These are phyloP conservation scores for Perilla frutescens DNA, from an alignment of 257 asterid species.

Conservation along the genomic window DNA sequence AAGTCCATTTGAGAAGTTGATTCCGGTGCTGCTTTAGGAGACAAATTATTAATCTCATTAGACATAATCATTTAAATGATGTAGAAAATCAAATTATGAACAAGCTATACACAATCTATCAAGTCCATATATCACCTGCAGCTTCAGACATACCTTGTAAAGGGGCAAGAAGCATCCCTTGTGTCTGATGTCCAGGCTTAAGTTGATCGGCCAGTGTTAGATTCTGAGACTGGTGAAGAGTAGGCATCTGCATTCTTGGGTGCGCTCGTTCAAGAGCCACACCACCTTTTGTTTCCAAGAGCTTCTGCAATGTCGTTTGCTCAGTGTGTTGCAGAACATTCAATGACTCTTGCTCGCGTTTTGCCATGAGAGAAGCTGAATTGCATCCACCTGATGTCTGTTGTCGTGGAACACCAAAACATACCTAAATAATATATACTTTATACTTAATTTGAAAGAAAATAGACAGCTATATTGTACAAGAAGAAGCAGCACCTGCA, in stretches of 20 bases:
- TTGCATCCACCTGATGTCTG: conserved; percentile 30
- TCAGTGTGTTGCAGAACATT: conserved; percentile 33
- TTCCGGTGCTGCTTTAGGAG: conserved; percentile 31
- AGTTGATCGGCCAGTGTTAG: conserved; percentile 28
- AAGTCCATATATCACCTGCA: background rate
- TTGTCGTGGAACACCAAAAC: conserved; percentile 20
- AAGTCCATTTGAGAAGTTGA: conserved; percentile 39
- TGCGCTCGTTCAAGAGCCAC: conserved; percentile 18
- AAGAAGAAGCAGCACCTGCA: conserved; percentile 35
- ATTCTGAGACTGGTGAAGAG: conserved; percentile 42
- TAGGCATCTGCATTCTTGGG: conserved; percentile 30
- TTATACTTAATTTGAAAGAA: background rate
- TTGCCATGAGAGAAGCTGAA: conserved; percentile 26
- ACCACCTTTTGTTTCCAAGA: conserved; percentile 29
- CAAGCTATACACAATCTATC: conserved; percentile 3
- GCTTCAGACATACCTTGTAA: conserved; percentile 35
- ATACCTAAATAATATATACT: background rate
- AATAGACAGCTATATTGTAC: conserved; percentile 5
- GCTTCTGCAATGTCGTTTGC: conserved; percentile 29
- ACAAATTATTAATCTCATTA: conserved; percentile 7
- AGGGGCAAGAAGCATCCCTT: conserved; percentile 23
- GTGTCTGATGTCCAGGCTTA: conserved; percentile 34
- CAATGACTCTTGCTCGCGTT: conserved; percentile 27
- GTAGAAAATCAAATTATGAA: background rate
- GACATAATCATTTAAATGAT: conserved; percentile 21